Evolutionary conservation across 805 yeast genomes (phyloP).

Genomic region (Candida chauliodis): DNA sequence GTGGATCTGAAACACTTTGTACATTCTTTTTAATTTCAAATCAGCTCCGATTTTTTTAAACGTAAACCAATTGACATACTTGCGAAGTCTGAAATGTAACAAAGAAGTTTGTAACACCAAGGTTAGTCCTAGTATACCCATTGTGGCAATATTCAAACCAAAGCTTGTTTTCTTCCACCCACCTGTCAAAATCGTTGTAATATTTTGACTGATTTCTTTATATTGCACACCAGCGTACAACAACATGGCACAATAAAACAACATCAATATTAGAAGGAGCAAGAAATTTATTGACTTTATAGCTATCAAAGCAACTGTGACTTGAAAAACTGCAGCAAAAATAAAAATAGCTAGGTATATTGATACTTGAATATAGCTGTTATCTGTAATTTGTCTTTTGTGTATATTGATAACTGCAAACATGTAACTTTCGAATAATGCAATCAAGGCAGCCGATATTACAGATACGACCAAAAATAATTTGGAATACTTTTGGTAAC

Average conservation of each 20-base stretch:
- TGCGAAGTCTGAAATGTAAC: constrained; percentile 28
- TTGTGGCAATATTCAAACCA: constrained; percentile 42
- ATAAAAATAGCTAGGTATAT: constrained; percentile 47
- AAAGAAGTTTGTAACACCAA: constrained; percentile 27
- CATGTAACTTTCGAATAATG: constrained; percentile 37
- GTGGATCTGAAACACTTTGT: constrained; percentile 38
- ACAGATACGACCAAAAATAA: constrained; percentile 28
- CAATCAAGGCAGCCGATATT: constrained; percentile 28
- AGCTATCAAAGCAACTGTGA: constrained; percentile 35
- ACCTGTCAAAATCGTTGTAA: constrained; percentile 15
- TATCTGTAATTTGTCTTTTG: constrained; percentile 13
- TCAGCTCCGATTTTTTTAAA: constrained; percentile 49
- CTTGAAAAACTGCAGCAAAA: constrained; percentile 43
- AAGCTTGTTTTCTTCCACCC: constrained; percentile 29
- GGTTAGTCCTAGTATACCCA: constrained; percentile 36
- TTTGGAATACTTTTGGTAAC: background rate
- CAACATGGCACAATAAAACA: constrained; percentile 41
- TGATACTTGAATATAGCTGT: constrained; percentile 26
- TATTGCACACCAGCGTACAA: constrained; percentile 47
- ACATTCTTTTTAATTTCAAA: constrained; percentile 33
- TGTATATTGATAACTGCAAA: constrained; percentile 38
- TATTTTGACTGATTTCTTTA: constrained; percentile 30
- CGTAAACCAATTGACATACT: constrained; percentile 44
- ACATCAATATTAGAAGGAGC: constrained; percentile 34
- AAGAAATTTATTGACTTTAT: constrained; percentile 37